Conservation (phyloP, 2,329 filamentous ascomycete genomes). For the Penicillium sp. region DNA sequence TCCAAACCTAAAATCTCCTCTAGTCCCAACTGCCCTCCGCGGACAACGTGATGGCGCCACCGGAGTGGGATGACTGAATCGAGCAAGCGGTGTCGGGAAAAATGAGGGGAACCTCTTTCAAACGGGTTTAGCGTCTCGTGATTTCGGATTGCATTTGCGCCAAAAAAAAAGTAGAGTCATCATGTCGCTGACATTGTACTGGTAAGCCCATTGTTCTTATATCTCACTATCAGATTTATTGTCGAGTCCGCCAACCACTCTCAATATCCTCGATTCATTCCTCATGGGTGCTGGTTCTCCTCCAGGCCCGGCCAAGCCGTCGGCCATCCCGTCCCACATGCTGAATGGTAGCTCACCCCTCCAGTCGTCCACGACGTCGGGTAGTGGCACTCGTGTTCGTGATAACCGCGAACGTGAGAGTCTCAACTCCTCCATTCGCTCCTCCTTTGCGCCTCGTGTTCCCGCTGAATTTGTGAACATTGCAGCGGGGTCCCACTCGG, state of each 20-base stretch:
- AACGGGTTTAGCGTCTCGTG: constrained; percentile 14
- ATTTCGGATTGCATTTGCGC: constrained; percentile 14
- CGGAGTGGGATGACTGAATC: neutral
- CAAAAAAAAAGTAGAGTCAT: constrained; percentile 20
- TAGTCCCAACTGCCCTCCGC: neutral
- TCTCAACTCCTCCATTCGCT: constrained; percentile 62
- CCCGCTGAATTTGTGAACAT: constrained; percentile 37
- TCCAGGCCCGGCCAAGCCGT: constrained; percentile 50
- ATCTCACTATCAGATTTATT: neutral
- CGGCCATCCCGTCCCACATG: constrained; percentile 60
- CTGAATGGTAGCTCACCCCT: constrained; percentile 60
- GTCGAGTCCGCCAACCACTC: neutral
- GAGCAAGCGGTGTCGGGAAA: constrained; percentile 10
- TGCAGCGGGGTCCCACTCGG: constrained; percentile 22
- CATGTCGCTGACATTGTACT: constrained; percentile 3
- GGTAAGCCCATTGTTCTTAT: constrained; percentile 5
- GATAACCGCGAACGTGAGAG: constrained; percentile 61
- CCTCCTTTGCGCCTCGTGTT: constrained; percentile 55
- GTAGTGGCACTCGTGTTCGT: constrained; percentile 40
- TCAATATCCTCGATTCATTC: constrained; percentile 3
- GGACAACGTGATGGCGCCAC: constrained; percentile 9
- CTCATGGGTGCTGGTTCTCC: constrained; percentile 53
- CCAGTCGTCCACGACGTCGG: constrained; percentile 46
- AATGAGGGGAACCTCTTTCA: constrained; percentile 6
- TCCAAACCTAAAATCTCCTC: neutral